These are phyloP conservation scores for Penicillium sp. DNA, from an alignment of 2,329 filamentous ascomycete genomes.

Conservation along the genomic window DNA sequence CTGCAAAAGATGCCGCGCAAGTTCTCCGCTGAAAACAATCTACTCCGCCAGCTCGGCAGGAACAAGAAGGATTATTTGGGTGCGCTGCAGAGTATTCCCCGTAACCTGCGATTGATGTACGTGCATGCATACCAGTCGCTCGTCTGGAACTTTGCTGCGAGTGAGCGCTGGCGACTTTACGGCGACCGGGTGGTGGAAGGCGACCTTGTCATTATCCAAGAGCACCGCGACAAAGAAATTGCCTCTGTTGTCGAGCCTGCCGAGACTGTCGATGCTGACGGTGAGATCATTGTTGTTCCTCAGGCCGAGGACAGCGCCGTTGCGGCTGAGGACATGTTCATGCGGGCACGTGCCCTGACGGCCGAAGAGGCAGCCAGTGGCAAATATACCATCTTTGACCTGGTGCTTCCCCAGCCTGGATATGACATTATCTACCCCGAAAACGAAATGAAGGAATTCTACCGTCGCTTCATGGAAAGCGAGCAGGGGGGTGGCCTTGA, in stretches of 20 bases:
- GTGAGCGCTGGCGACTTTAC: constrained; percentile 73
- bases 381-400: constrained; percentile 75
- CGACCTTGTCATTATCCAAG: constrained; percentile 71
- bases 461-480: constrained; percentile 79
- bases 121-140: constrained; percentile 94
- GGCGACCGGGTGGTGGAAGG: constrained; percentile 74
- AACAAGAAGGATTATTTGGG: constrained; percentile 70
- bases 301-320: constrained; percentile 55
- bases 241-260: constrained; percentile 28
- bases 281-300: constrained; percentile 64
- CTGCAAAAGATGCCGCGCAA: constrained; percentile 70
- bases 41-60: constrained; percentile 71
- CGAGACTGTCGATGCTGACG: constrained; percentile 54
- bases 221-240: constrained; percentile 52
- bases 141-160: constrained; percentile 86
- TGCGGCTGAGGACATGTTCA: constrained; percentile 56
- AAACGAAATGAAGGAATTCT: constrained; percentile 81
- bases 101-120: constrained; percentile 87
- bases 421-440: constrained; percentile 83
- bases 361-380: constrained; percentile 75
- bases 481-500: constrained; percentile 74
- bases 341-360: constrained; percentile 70
- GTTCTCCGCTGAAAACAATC: constrained; percentile 73
- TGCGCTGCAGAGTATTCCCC: constrained; percentile 73
- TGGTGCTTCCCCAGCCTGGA: constrained; percentile 89